Conservation (phyloP, 768 basidiomycete species). For the Macrolepiota dolichaula region DNA sequence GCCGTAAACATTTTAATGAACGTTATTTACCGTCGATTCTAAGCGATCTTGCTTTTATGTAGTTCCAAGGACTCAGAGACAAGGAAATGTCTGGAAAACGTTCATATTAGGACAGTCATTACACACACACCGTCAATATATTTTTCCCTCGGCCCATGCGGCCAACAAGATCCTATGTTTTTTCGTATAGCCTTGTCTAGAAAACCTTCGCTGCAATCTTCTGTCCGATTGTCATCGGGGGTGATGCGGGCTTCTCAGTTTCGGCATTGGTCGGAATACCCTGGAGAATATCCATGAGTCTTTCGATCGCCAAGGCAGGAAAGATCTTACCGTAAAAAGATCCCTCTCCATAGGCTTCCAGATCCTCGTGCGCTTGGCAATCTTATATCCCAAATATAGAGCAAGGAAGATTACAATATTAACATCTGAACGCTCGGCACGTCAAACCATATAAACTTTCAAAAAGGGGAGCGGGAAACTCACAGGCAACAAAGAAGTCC, state of each 20-base stretch:
- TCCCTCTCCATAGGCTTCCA: slow-evolving; percentile 69
- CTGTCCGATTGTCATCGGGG: slow-evolving; percentile 26
- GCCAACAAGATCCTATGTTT: no score
- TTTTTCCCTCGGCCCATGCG: no score
- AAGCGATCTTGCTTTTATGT: no score
- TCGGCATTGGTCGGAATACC: slow-evolving; percentile 69
- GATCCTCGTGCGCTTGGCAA: slow-evolving; percentile 34
- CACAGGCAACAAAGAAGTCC: slow-evolving; percentile 44
- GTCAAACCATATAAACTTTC: neutral
- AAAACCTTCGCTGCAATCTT: no score
- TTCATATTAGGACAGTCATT: no score
- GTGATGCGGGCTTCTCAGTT: slow-evolving; percentile 52
- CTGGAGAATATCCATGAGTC: slow-evolving; percentile 22
- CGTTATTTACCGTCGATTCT: no score
- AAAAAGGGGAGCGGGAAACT: slow-evolving; percentile 11
- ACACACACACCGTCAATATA: no score
- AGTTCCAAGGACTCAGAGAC: no score
- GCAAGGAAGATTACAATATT: slow-evolving; percentile 44
- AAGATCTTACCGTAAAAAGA: slow-evolving; percentile 55
- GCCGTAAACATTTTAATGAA: no score
- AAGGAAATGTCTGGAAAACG: no score
- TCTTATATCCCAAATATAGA: slow-evolving; percentile 44
- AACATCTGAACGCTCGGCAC: slow-evolving; percentile 27
- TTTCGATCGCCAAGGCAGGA: neutral
- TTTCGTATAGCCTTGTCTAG: no score